Conservation (phyloP, 306 rosid genomes). For the Lupinus albus region DNA sequence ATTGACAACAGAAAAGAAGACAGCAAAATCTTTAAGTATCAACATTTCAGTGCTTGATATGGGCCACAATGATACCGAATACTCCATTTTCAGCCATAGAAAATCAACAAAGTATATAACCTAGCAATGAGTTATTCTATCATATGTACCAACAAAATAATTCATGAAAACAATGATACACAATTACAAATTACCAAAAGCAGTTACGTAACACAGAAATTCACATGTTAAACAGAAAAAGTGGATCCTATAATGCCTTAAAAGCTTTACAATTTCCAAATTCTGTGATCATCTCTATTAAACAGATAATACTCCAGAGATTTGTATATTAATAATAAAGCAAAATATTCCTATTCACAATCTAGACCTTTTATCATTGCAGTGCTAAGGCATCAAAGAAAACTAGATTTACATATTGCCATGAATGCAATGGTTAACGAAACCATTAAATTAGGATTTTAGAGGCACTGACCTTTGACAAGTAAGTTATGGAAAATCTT, state of each 20-base stretch:
- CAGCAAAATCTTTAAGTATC: slow-evolving; percentile 11
- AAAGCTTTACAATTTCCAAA: slow-evolving; percentile 28
- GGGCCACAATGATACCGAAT: not conserved
- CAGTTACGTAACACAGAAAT: slow-evolving; percentile 11
- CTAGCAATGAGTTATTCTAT: slow-evolving; percentile 18
- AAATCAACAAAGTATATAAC: slow-evolving; percentile 24
- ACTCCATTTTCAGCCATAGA: slow-evolving; percentile 15
- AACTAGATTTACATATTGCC: no score
- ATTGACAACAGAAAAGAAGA: slow-evolving; percentile 4
- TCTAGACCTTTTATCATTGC: slow-evolving; percentile 23
- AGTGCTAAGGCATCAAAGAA: not conserved
- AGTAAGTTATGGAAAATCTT: no score
- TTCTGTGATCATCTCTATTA: slow-evolving; percentile 6
- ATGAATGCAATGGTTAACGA: no score
- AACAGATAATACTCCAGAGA: not conserved
- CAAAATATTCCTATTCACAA: not conserved
- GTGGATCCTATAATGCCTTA: not conserved
- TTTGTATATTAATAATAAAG: not conserved
- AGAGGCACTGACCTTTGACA: no score
- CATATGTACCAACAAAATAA: not conserved
- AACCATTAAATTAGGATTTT: no score
- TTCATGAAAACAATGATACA: slow-evolving; percentile 18
- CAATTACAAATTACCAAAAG: slow-evolving; percentile 1
- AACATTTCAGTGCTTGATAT: not conserved
- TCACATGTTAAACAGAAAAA: not conserved